phyloP scores from a whole-genome alignment of 352 stramenopile species.

The Globisporangium cederbergense region DNA sequence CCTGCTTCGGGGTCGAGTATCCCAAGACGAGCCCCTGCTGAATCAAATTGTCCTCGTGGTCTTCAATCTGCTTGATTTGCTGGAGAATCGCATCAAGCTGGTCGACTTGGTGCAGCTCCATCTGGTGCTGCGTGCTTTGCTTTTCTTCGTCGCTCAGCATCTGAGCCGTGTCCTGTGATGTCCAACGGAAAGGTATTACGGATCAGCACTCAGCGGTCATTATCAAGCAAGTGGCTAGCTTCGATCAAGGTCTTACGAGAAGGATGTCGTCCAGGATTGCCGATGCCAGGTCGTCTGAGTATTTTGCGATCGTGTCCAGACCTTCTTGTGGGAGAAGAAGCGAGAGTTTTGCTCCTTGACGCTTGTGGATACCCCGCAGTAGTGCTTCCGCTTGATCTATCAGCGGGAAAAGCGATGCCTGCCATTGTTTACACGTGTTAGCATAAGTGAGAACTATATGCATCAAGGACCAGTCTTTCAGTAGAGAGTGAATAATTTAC shows the following conservation, averaged over 20 bases:
- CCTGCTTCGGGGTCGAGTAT: slow-evolving; percentile 17
- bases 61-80: slow-evolving; percentile 46
- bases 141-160: slow-evolving; percentile 55
- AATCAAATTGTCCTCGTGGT: slow-evolving; percentile 34
- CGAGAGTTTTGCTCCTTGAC: slow-evolving; percentile 35
- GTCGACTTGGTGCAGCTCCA: slow-evolving; percentile 25
- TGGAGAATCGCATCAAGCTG: slow-evolving; percentile 50
- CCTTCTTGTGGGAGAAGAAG: slow-evolving; percentile 34
- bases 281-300: slow-evolving; percentile 51
- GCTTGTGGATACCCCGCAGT: slow-evolving; percentile 37
- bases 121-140: slow-evolving; percentile 21
- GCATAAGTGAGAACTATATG: too few species aligned
- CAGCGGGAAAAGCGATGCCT: slow-evolving; percentile 50
- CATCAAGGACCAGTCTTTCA: too few species aligned
- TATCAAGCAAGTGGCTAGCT: background rate
- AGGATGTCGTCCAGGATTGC: slow-evolving; percentile 64
- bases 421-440: background rate
- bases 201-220: background rate
- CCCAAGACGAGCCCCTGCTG: slow-evolving; percentile 32
- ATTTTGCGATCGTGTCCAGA: slow-evolving; percentile 35
- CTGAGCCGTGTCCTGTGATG: slow-evolving; percentile 48
- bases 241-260: slow-evolving; percentile 28
- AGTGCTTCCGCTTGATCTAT: slow-evolving; percentile 49
- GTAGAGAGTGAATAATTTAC: background rate
- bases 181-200: background rate